These are phyloP conservation scores for Platanus orientalis DNA, from an alignment of 164 flowering plant species.

Conservation along the genomic window DNA sequence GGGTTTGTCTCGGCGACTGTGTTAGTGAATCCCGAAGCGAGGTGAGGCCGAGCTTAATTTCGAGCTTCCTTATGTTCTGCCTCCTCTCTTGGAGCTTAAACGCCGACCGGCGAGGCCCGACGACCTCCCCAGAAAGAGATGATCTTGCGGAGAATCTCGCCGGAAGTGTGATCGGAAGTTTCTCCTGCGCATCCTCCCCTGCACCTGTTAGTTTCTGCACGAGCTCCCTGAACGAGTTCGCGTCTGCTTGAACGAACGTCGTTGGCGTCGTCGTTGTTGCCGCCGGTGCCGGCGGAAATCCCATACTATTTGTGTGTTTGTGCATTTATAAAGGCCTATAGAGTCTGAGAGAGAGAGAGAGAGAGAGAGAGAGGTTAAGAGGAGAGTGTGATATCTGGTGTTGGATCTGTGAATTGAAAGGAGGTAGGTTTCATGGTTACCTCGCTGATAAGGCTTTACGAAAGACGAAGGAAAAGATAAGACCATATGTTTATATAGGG, in stretches of 20 bases:
- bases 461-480: background rate
- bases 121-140: slow-evolving; percentile 10
- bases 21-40: slow-evolving; percentile 18
- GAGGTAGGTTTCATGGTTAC: background rate
- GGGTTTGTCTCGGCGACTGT: slow-evolving; percentile 14
- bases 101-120: slow-evolving; percentile 37
- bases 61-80: no score
- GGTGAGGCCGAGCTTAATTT: slow-evolving; percentile 40
- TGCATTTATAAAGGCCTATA: slow-evolving; percentile 13
- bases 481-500: background rate
- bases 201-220: slow-evolving; percentile 52
- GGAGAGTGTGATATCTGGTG: background rate
- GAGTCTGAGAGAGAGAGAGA: background rate
- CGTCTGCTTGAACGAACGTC: slow-evolving; percentile 52
- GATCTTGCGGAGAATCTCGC: slow-evolving; percentile 20
- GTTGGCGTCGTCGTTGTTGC: slow-evolving; percentile 33
- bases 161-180: slow-evolving; percentile 29
- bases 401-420: background rate
- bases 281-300: background rate
- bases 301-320: background rate
- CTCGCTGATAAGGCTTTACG: background rate
- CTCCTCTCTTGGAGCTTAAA: no score
- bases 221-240: slow-evolving; percentile 36
- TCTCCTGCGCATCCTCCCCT: slow-evolving; percentile 18
- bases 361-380: background rate